Evolutionary conservation across 1,139 yeast species (phyloP), one percentile per base, ranked within the genome.

Genomic region (Blastobotrys persicus): DNA sequence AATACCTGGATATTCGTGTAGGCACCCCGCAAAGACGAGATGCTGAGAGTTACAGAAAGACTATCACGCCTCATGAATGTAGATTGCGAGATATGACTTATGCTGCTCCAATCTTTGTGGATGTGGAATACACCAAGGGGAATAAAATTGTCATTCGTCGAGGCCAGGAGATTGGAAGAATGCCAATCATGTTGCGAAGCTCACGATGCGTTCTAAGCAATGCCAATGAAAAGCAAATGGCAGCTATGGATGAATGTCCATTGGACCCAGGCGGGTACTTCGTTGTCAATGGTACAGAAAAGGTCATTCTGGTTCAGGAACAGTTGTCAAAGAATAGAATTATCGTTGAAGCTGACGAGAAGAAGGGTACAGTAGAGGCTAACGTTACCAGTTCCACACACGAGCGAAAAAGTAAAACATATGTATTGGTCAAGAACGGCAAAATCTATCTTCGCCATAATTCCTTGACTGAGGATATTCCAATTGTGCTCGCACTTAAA

Each of bases 211-310:
- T 88, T 43, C 73, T 92, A 55, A 81, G 82, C 58, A 95, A 89
- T 18, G 81, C 86, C 49, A 75, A 81, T 48, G 96, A 91, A 59
- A 68, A 74, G 42, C 85, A 80, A 60, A 92, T 94, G 98, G 97
- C 98, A 0, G 72, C 73, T 39, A 75, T 87, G 60, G 86, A 87
- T 61, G 99, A 92, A 68, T 94, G 99, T 69, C 99, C 99, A 0
- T 74, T 92, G 47, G 98, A 92, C 69, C 98, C 98, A 3, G 99
- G 99, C 69, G 99, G 99, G 59, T 92, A 92, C 64, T 92, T 92
- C 61, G 85, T 92, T 61, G 98, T 92, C 43, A 92, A 92, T 65
- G 99, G 99, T 66, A 92, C 98, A 0, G 99, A 92, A 66, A 92
- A 92, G 67, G 99, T 92, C 44, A 94, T 92, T 55, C 78, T 92